Conservation (phyloP, 352 stramenopile genomes). For the Lagenidium sp. region DNA sequence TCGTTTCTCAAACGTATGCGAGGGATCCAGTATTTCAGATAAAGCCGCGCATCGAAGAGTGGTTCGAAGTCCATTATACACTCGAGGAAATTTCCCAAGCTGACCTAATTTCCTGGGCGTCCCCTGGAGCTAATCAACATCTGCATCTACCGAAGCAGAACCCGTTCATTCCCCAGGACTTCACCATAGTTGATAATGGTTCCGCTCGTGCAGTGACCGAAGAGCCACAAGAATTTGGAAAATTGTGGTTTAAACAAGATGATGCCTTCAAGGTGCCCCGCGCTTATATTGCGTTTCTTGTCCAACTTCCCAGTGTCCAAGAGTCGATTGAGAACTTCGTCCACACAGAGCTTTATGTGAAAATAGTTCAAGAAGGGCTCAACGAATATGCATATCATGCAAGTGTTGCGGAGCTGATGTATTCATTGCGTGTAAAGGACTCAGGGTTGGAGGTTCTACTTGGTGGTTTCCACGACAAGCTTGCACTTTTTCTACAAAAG, state of each 20-base stretch:
- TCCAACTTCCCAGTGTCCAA: conserved; percentile 41
- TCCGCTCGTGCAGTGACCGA: conserved; percentile 12
- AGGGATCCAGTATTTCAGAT: conserved; percentile 7
- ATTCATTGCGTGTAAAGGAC: conserved; percentile 50
- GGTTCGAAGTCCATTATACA: conserved; percentile 61
- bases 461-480: conserved; percentile 60
- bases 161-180: conserved; percentile 60
- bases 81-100: conserved; percentile 18
- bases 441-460: conserved; percentile 52
- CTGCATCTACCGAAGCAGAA: conserved; percentile 25
- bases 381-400: conserved; percentile 60
- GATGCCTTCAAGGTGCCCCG: conserved; percentile 48
- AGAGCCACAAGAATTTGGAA: conserved; percentile 16
- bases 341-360: conserved; percentile 51
- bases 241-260: conserved; percentile 70
- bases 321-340: conserved; percentile 25
- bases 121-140: conserved; percentile 1
- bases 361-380: conserved; percentile 48
- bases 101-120: conserved; percentile 17
- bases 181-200: conserved; percentile 28
- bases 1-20: conserved; percentile 38
- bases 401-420: conserved; percentile 41
- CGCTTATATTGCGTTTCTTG: conserved; percentile 43
- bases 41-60: conserved; percentile 20
- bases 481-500: conserved; percentile 34